Base-by-base conservation (phyloP, 805 yeast genomes). In the Saturnispora halmiae region DNA sequence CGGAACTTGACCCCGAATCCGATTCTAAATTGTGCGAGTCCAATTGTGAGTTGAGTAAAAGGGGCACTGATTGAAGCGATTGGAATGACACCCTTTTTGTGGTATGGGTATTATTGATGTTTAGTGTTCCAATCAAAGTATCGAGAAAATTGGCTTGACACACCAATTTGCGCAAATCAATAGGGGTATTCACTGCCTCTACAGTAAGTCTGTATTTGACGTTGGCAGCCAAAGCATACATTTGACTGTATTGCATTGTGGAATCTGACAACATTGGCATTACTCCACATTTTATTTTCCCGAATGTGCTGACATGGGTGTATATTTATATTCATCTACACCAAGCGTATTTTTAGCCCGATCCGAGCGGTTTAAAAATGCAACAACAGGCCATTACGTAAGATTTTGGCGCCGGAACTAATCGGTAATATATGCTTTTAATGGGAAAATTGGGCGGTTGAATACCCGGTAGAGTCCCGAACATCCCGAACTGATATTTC, bases 81-180 rank as follows among this genome's bases (percentile, higher is more conserved):
- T 18, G 46, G 30, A 8, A 39, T 40, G 16, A 41, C 41, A 28
- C 45, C 45, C 44, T 29, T 34, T 21, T 39, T 30, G n/a, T n/a
- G n/a, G n/a, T n/a, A n/a, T n/a, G n/a, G n/a, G n/a, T n/a, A n/a
- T n/a, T n/a, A n/a, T n/a, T n/a, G 5, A 46, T 42, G 40, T 56
- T 57, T 28, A 73, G 60, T 41, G 62, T 62, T 51, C 74, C 83
- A 72, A 81, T 77, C 39, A 80, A 55, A 46, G 65, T 67, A 53
- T 81, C 87, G 47, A 80, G 66, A 64, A 81, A 61, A 56, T 80
- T 81, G 16, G 87, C 86, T 58, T 81, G 87, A 31, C 76, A 69
- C 3, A 80, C 84, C 30, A 80, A 65, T 38, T 66, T 61, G 36
- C 82, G 66, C 38, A 80, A 65, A 40, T 75, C 63, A 25, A 78